Conservation (phyloP, 2,329 filamentous ascomycete genomes). For the Fusarium robinianum region DNA sequence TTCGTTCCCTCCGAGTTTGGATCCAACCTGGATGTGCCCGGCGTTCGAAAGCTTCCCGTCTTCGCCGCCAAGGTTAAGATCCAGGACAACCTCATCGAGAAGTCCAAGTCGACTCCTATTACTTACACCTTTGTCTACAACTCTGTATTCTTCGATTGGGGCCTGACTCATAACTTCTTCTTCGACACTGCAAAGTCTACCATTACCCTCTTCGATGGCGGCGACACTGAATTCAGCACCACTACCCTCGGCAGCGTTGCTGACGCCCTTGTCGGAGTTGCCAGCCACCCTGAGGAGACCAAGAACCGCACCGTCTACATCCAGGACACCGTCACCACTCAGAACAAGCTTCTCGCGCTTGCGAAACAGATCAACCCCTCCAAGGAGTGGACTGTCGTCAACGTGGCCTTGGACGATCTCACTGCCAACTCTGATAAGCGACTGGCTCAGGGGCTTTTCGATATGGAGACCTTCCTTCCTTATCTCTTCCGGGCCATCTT, state of each 20-base stretch:
- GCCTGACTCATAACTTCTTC: constrained; percentile 48
- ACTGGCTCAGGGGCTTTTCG: constrained; percentile 38
- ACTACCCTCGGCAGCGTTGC: constrained; percentile 54
- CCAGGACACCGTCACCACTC: constrained; percentile 50
- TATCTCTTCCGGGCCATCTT: constrained; percentile 43
- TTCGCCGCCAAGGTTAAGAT: constrained; percentile 55
- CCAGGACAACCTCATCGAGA: constrained; percentile 47
- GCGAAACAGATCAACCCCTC: constrained; percentile 54
- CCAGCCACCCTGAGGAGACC: constrained; percentile 56
- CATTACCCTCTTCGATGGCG: constrained; percentile 54
- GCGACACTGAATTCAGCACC: constrained; percentile 52
- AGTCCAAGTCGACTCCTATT: constrained; percentile 48
- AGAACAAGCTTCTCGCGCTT: constrained; percentile 50
- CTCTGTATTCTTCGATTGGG: constrained; percentile 65
- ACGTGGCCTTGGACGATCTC: constrained; percentile 37
- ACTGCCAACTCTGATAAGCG: constrained; percentile 36
- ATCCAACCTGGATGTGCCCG: constrained; percentile 40
- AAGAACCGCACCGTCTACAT: constrained; percentile 55
- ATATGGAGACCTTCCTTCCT: constrained; percentile 37
- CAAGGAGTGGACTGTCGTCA: constrained; percentile 53
- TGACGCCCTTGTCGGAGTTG: constrained; percentile 53
- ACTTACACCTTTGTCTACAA: constrained; percentile 60
- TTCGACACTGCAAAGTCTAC: constrained; percentile 46
- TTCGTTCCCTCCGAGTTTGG: constrained; percentile 66
- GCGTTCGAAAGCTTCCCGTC: constrained; percentile 51